Evolutionary conservation across 1,139 yeast species (phyloP), one percentile per base, ranked within the genome.

Genomic region (Diutina scorzettiae): DNA sequence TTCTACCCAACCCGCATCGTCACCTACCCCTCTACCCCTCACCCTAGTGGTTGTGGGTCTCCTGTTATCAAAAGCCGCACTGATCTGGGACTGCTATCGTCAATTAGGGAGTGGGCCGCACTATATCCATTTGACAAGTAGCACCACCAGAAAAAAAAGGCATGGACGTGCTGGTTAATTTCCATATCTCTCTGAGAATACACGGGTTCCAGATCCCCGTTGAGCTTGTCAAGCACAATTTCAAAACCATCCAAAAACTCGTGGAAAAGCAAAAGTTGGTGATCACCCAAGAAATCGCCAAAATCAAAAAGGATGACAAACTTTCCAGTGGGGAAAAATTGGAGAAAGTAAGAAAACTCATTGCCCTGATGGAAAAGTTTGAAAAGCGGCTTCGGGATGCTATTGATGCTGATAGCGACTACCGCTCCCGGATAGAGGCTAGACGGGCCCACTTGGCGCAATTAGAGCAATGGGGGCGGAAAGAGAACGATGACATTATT

Each of bases 151-250:
- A n/a, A n/a, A n/a, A n/a, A n/a, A n/a, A n/a, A n/a, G n/a, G n/a
- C 21, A 32, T 32, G 37, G 37, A 32, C 24, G 25, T 32, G 3
- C 25, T 20, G 25, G 37, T 32, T 16, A 32, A 32, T 16, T 32
- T 32, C 17, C 37, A 32, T n/a, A 25, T 32, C 25, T 24, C 37
- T 5, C 37, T 32, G 37, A 9, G 37, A n/a, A 19, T 17, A 12
- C 37, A 19, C 25, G 23, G 20, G 25, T 20, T 32, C 5, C 37
- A 25, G 25, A 73, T 79, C 1, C 89, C 89, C 1, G 63, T 70
- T 19, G 85, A 79, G 49, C 60, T 79, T 16, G 60, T 78, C 41
- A 68, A 68, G 49, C 75, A 71, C 60, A 79, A 80, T 51, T 69
- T 76, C 57, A 78, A 75, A 53, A 54, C 57, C 31, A 62, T 76